phyloP scores from a whole-genome alignment of 1,139 yeast genomes.

The Geotrichum phurueaensis region DNA sequence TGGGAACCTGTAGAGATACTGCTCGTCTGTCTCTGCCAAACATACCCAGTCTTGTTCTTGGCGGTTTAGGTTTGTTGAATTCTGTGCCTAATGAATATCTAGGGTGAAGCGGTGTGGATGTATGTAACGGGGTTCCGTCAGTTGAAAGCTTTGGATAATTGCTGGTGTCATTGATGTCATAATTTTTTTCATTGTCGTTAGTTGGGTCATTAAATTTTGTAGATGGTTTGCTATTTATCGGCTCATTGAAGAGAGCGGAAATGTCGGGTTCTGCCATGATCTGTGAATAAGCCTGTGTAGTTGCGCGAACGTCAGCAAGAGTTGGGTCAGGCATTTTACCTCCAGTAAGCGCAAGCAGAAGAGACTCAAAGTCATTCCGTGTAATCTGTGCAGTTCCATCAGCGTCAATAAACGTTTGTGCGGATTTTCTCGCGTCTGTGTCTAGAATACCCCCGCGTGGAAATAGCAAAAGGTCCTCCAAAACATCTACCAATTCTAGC shows the following conservation, averaged over 20 bases:
- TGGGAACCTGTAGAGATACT: background rate
- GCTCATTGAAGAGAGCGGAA: constrained; percentile 5
- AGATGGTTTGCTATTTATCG: background rate
- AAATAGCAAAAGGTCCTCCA: constrained; percentile 9
- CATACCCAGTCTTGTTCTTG: background rate
- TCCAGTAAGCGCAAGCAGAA: constrained; percentile 9
- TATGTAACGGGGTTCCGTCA: constrained; percentile 8
- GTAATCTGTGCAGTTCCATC: constrained; percentile 4
- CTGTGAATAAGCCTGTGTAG: constrained; percentile 7
- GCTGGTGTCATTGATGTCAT: background rate
- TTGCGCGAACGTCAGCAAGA: constrained; percentile 1
- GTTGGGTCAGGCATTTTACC: background rate
- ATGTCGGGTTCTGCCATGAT: constrained; percentile 11
- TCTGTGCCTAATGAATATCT: constrained; percentile 1
- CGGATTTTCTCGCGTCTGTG: constrained; percentile 8
- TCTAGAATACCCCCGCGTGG: constrained; percentile 10
- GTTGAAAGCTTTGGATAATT: background rate
- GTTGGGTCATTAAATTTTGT: background rate
- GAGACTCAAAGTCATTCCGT: constrained; percentile 8
- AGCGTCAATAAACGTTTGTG: constrained; percentile 3
- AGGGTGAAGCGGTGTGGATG: constrained; percentile 14
- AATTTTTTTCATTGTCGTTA: background rate
- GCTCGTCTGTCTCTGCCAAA: constrained; percentile 1
- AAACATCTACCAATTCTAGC: constrained; percentile 10
- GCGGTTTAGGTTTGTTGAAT: background rate